These are phyloP conservation scores for Firmiana major DNA, from an alignment of 345 rosid genomes.

Conservation along the genomic window DNA sequence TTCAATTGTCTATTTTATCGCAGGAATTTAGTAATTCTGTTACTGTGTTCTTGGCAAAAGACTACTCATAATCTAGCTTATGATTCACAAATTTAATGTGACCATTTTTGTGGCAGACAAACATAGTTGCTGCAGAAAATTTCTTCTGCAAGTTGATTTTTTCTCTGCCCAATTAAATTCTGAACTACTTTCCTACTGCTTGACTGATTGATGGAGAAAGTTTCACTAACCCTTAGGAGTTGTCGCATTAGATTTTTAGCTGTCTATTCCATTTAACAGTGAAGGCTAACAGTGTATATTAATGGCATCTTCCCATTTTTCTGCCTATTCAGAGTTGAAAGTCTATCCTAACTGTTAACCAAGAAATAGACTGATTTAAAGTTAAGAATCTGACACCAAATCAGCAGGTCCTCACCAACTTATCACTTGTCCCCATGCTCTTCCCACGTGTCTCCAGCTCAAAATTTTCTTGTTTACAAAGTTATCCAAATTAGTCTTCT, in stretches of 20 bases:
- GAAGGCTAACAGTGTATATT: neutral
- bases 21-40: neutral
- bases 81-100: neutral
- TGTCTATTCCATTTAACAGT: neutral
- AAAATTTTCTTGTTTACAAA: neutral
- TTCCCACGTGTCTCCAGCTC: neutral
- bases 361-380: neutral
- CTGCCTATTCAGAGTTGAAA: slow-evolving; percentile 3
- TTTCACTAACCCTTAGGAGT: neutral
- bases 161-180: neutral
- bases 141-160: neutral
- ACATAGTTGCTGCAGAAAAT: neutral
- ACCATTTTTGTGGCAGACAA: neutral
- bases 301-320: neutral
- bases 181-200: neutral
- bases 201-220: neutral
- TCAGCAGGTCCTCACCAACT: neutral
- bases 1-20: neutral
- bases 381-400: neutral
- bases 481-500: neutral
- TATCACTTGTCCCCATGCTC: neutral
- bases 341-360: neutral
- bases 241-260: neutral
- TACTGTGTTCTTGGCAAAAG: neutral
- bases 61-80: neutral